phyloP scores from a whole-genome alignment of 805 yeast species.

The Schizosaccharomyces cryophilus region DNA sequence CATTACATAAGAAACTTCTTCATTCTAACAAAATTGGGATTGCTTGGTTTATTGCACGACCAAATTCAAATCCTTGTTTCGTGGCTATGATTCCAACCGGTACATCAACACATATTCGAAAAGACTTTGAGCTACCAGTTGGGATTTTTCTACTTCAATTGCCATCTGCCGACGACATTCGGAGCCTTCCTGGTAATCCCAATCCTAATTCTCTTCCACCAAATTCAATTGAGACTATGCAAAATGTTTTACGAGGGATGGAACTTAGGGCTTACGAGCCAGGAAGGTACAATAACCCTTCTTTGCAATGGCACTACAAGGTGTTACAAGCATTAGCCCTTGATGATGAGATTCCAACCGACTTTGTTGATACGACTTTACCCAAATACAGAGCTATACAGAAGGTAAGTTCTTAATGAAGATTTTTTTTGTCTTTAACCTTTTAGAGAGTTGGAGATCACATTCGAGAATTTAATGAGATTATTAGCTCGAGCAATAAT shows the following conservation, averaged over 20 bases:
- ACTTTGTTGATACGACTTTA: constrained; percentile 8
- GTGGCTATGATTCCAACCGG: constrained; percentile 30
- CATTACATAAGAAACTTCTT: constrained; percentile 36
- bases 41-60: constrained; percentile 43
- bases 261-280: constrained; percentile 31
- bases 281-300: constrained; percentile 35
- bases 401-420: constrained; percentile 1
- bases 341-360: constrained; percentile 24
- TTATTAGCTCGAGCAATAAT: not conserved
- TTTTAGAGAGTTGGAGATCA: not conserved
- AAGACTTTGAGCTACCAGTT: constrained; percentile 22
- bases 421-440: not conserved
- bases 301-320: constrained; percentile 39
- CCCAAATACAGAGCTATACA: constrained; percentile 10
- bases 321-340: constrained; percentile 39
- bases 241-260: constrained; percentile 18
- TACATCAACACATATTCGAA: not conserved
- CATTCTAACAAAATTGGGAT: constrained; percentile 33
- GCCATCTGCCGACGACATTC: constrained; percentile 55
- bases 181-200: constrained; percentile 20
- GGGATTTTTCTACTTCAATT: constrained; percentile 47
- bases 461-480: not conserved
- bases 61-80: constrained; percentile 28
- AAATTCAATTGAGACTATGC: constrained; percentile 11
- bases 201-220: constrained; percentile 8